Conservation (phyloP, 352 stramenopile genomes). For the Stephanocyclus meneghinianus region DNA sequence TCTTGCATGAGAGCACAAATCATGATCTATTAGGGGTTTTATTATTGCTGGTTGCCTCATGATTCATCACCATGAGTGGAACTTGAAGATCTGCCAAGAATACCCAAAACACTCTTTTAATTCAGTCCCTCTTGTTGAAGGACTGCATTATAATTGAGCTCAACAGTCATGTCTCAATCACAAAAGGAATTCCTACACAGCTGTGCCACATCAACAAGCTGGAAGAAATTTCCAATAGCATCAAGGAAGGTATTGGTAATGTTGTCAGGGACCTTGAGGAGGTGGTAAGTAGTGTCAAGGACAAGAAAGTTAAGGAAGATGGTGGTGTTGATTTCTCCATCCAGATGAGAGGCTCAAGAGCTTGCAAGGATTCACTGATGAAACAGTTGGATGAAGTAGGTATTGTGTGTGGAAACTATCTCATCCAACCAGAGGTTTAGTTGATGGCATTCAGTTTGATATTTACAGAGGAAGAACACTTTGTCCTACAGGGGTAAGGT, state of each 20-base stretch:
- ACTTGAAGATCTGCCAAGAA: constrained; percentile 17
- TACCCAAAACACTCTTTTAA: constrained; percentile 29
- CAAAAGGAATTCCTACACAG: constrained; percentile 42
- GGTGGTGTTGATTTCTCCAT: constrained; percentile 21
- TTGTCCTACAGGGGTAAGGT: constrained; percentile 19
- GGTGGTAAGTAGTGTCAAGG: constrained; percentile 14
- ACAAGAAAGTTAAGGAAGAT: constrained; percentile 32
- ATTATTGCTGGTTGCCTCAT: constrained; percentile 46
- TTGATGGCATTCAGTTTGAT: not conserved
- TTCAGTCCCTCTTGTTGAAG: constrained; percentile 24
- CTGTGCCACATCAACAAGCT: constrained; percentile 11
- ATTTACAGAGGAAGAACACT: not conserved
- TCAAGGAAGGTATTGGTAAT: not conserved
- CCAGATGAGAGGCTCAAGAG: constrained; percentile 7
- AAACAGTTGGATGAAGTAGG: constrained; percentile 14
- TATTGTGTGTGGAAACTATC: not conserved
- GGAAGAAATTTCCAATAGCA: constrained; percentile 1
- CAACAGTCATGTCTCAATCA: constrained; percentile 25
- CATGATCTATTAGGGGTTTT: constrained; percentile 40
- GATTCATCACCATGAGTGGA: constrained; percentile 46
- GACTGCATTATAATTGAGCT: constrained; percentile 35
- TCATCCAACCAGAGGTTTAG: not conserved
- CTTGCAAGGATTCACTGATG: constrained; percentile 10
- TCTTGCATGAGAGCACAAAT: constrained; percentile 7
- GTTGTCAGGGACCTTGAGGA: constrained; percentile 18